A percentile compares a stretch with the other conserved stretches of the same genome.
These are phyloP conservation scores for Pleomassaria siparia DNA, from an alignment of 2,329 filamentous ascomycete species.

Conservation along the genomic window DNA sequence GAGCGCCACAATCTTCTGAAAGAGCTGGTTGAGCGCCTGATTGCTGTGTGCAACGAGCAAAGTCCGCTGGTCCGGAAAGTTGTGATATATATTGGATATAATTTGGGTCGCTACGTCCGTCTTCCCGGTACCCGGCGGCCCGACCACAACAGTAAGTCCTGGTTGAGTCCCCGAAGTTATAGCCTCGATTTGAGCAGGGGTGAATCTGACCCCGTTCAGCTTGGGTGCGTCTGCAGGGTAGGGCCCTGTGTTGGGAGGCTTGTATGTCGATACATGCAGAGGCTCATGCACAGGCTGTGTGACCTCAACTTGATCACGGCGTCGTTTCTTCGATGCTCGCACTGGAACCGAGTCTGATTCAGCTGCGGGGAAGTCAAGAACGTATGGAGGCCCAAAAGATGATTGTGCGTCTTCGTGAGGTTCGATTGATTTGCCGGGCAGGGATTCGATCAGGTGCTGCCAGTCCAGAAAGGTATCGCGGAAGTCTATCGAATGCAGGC, in stretches of 20 bases:
- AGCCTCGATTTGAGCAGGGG: slow-evolving; percentile 85
- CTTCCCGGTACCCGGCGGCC: slow-evolving; percentile 94
- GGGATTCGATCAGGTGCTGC: slow-evolving; percentile 87
- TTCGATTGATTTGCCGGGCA: slow-evolving; percentile 85
- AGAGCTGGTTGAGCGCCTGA: slow-evolving; percentile 94
- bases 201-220: slow-evolving; percentile 83
- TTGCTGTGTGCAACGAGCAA: slow-evolving; percentile 95
- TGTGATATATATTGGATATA: slow-evolving; percentile 98
- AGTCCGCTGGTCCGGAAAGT: slow-evolving; percentile 90
- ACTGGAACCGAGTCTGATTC: slow-evolving; percentile 50
- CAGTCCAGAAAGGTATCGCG: slow-evolving; percentile 94
- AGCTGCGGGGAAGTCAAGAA: slow-evolving; percentile 64
- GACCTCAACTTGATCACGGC: slow-evolving; percentile 71
- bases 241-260: slow-evolving; percentile 82
- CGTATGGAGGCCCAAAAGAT: slow-evolving; percentile 84
- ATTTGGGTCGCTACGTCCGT: slow-evolving; percentile 99
- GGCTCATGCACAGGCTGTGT: slow-evolving; percentile 63
- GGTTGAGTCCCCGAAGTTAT: slow-evolving; percentile 93
- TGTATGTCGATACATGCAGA: slow-evolving; percentile 85
- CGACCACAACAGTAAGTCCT: slow-evolving; percentile 89
- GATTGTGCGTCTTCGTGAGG: slow-evolving; percentile 69
- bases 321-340: slow-evolving; percentile 78
- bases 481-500: slow-evolving; percentile 79
- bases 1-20: slow-evolving; percentile 94
- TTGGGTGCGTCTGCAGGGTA: slow-evolving; percentile 84